These are phyloP conservation scores for Hypoxylon lenormandii DNA, from an alignment of 495 filamentous ascomycete species.

Conservation along the genomic window DNA sequence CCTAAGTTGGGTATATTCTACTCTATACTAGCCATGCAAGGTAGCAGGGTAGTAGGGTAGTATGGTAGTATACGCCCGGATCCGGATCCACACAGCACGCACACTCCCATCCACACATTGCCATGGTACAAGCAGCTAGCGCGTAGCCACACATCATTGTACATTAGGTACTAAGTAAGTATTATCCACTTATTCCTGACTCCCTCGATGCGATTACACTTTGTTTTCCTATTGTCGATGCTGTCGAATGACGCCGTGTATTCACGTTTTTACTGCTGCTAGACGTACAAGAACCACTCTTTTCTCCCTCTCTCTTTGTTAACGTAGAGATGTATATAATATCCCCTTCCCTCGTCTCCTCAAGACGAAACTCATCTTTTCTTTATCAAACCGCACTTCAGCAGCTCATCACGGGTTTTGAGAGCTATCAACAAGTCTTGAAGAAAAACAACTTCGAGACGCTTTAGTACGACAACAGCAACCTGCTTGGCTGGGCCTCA, in stretches of 20 bases:
- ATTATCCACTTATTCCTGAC: slow-evolving; percentile 40
- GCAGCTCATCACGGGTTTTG: slow-evolving; percentile 17
- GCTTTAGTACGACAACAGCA: slow-evolving; percentile 8
- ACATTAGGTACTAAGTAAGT: slow-evolving; percentile 43
- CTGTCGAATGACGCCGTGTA: slow-evolving; percentile 24
- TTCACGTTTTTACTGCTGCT: slow-evolving; percentile 13
- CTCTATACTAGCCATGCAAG: slow-evolving; percentile 24
- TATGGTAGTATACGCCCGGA: slow-evolving; percentile 29
- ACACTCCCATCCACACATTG: slow-evolving; percentile 15
- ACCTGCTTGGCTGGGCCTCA: slow-evolving; percentile 19
- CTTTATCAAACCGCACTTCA: slow-evolving; percentile 11
- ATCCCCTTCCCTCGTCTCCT: slow-evolving; percentile 30
- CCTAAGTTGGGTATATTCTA: slow-evolving; percentile 22
- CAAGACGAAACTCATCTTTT: slow-evolving; percentile 5
- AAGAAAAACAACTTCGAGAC: slow-evolving; percentile 23
- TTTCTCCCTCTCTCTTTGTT: slow-evolving; percentile 16
- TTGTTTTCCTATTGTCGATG: slow-evolving; percentile 16
- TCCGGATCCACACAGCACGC: slow-evolving; percentile 30
- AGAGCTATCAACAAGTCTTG: slow-evolving; percentile 7
- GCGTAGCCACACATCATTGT: slow-evolving; percentile 49
- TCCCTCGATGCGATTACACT: slow-evolving; percentile 19
- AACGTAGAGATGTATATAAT: slow-evolving; percentile 38
- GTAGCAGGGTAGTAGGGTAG: slow-evolving; percentile 10
- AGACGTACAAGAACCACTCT: slow-evolving; percentile 32
- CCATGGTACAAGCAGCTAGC: slow-evolving; percentile 15